Evolutionary conservation across 2,329 filamentous ascomycete genomes (phyloP), one percentile per base, ranked within the genome.

Genomic region (Simplicillium aogashimaense): DNA sequence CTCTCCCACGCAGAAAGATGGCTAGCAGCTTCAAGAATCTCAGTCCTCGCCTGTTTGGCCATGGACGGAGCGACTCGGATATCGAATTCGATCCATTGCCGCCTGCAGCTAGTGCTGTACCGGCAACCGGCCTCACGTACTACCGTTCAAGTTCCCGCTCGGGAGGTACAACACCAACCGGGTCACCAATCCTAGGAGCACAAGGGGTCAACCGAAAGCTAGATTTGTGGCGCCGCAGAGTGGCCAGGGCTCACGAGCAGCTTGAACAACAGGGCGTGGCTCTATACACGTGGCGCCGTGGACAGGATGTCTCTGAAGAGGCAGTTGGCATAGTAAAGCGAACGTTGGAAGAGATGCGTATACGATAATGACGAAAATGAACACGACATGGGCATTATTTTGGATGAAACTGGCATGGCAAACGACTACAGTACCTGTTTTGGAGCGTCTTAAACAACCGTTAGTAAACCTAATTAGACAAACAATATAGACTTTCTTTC

Each of bases 221-320:
- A 41, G 80, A 82, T 44, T 53, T 87, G 36, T 92, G 85, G 86
- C 68, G 71, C 45, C 72, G 79, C 41, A 65, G 86, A 32, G 75
- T 85, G 63, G 72, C 71, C 33, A 65, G 75, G 35, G 84, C 85
- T 3, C 77, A 83, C 46, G 64, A 77, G 25, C 59, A 65, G 31
- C 66, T 90, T 9, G 74, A 76, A n/a, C 63, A 67, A 5, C 65
- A 78, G 31, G 81, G 81, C 4, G 81, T 92, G 1, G 64, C 72
- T 47, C 55, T 92, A 29, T 76, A 83, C 46, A 86, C 74, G 15
- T 92, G 86, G 86, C 70, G 82, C 33, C 73, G 72, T 10, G 86
- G 86, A 0, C 66, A 70, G 20, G 86, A 92, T 62, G 81, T 86
- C 7, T 67, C 76, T 41, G 66, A 67, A 1, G 81, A 85, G 57